Base-by-base conservation (phyloP, 768 basidiomycete species). In the Leccinum rimulosum region DNA sequence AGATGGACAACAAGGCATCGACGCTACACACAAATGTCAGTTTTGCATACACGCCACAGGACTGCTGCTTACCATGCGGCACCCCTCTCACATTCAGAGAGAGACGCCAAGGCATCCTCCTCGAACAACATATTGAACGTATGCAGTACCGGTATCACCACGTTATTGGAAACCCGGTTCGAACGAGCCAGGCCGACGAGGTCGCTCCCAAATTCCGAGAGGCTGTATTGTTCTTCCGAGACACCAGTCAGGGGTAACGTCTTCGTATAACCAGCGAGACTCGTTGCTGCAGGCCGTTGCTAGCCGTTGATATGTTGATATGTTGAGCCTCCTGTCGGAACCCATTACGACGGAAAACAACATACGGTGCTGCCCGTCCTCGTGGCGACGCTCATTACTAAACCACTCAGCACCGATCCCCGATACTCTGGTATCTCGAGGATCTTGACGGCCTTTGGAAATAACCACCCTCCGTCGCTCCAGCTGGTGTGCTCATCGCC, bases 331-430 rank as follows among this genome's bases (percentile, higher is more conserved):
- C 53, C 55, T 27, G 54, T 57, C 52, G 54, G 54, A 43, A 59
- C 9, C 55, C 54, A 57, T 30, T 17, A n/a, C 55, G 52, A 40
- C 28, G 52, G 50, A 63, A 36, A 53, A 19, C 9, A 50, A 75
- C 89, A 74, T 68, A 96, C 95, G 6, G 87, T 92, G 68, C 88
- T 90, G 60, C 91, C 86, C 9, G 93, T 93, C 73, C 85, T 89
- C 70, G 90, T 91, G 36, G 88, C 89, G 38, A 93, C 77, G 68
- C 91, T 95, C 56, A 91, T 77, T 12, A 95, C 79, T 7, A 96
- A 69, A 12, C 93, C 93, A 10, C 77, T 75, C 48, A 96, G 77
- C 52, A 96, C 68, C 28, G 78, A 69, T 55, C 74, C 73, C 45
- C 91, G 82, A 71, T 90, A 95, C 51, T 78, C 75, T 36, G 76